Evolutionary conservation across 768 basidiomycete genomes (phyloP).

Genomic region (Russula brevipes): DNA sequence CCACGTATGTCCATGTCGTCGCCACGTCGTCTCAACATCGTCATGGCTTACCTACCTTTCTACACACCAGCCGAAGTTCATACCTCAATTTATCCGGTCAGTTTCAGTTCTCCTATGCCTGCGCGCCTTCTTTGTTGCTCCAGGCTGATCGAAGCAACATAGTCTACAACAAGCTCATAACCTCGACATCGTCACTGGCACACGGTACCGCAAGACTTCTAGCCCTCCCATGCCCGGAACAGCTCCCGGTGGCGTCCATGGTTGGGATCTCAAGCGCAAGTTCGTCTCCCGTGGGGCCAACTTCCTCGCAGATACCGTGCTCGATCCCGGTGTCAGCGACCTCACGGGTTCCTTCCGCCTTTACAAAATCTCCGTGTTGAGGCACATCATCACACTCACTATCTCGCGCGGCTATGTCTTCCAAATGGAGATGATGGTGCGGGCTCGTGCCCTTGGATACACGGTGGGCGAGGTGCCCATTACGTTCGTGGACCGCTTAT

Average conservation of each 20-base stretch:
- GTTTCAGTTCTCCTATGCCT: not conserved
- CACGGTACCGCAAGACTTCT: conserved; percentile 68
- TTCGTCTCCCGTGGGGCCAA: conserved; percentile 86
- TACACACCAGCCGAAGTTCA: conserved; percentile 78
- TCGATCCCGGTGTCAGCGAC: conserved; percentile 84
- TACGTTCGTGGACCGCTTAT: conserved; percentile 91
- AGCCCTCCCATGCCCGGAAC: conserved; percentile 54
- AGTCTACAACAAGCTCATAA: conserved; percentile 74
- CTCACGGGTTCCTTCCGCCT: conserved; percentile 86
- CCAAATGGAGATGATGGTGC: conserved; percentile 98
- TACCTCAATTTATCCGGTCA: conserved; percentile 85
- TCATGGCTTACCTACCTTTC: not conserved
- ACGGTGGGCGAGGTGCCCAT: conserved; percentile 88
- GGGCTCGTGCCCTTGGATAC: conserved; percentile 54
- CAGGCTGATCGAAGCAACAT: conserved; percentile 3
- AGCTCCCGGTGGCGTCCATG: conserved; percentile 79
- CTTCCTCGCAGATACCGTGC: conserved; percentile 79
- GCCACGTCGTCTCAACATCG: not conserved
- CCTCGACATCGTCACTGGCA: conserved; percentile 79
- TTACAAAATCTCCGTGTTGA: conserved; percentile 70
- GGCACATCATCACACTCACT: conserved; percentile 78
- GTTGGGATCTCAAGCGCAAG: conserved; percentile 86
- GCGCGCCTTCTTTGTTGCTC: not conserved
- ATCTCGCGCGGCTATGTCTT: conserved; percentile 91
- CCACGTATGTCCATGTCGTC: conserved; percentile 52